Percentiles rank a stretch among this genome's conserved stretches.
These are phyloP conservation scores for Trichosporon sp. DNA, from an alignment of 1,284 basidiomycete species.

Conservation along the genomic window DNA sequence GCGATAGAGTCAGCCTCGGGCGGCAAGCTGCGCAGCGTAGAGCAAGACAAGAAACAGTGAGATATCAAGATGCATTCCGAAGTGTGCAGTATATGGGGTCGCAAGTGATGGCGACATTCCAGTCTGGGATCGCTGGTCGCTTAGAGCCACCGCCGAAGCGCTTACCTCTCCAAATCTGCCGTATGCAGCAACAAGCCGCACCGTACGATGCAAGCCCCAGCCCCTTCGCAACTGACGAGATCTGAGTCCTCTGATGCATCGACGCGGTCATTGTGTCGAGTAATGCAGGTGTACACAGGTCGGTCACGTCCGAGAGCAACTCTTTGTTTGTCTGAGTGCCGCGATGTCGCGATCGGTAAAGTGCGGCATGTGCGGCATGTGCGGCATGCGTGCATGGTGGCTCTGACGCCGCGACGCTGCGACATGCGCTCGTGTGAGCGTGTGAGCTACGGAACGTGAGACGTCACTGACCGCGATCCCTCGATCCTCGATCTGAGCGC, in stretches of 20 bases:
- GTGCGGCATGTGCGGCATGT: not conserved
- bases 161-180: not conserved
- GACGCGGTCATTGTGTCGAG: not conserved
- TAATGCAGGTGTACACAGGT: not conserved
- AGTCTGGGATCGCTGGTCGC: not conserved
- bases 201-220: conserved; percentile 6
- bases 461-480: not conserved
- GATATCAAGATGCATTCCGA: not conserved
- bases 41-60: not conserved
- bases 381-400: too few species aligned
- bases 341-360: not conserved
- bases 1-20: not conserved
- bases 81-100: not conserved
- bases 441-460: not conserved
- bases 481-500: not conserved
- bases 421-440: not conserved
- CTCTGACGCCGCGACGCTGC: not conserved
- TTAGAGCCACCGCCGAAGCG: not conserved
- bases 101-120: not conserved
- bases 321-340: not conserved
- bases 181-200: not conserved
- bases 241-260: not conserved
- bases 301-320: not conserved
- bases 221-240: not conserved
- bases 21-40: not conserved